Evolutionary conservation across 164 flowering plant species (phyloP).

Genomic region (Magnolia kwangsiensis): DNA sequence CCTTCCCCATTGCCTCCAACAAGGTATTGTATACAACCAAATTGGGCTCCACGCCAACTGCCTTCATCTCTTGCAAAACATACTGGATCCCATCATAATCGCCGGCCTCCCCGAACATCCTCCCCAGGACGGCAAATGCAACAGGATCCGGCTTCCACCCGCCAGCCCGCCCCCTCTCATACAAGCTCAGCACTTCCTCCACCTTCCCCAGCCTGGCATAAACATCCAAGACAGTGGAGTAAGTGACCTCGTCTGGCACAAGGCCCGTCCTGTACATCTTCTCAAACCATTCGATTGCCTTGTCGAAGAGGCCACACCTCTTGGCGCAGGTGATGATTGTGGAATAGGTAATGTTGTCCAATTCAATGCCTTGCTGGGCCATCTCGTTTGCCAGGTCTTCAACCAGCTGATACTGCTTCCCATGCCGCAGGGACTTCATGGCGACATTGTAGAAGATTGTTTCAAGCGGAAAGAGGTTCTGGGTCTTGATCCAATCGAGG

Average conservation of each 20-base stretch:
- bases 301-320: slow-evolving; percentile 57
- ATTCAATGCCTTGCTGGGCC: slow-evolving; percentile 55
- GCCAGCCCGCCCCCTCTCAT: slow-evolving; percentile 79
- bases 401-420: slow-evolving; percentile 63
- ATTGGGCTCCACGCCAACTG: slow-evolving; percentile 71
- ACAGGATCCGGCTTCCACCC: slow-evolving; percentile 87
- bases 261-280: slow-evolving; percentile 84
- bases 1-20: slow-evolving; percentile 87
- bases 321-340: slow-evolving; percentile 95
- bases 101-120: slow-evolving; percentile 90
- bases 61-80: slow-evolving; percentile 80
- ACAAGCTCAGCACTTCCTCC: slow-evolving; percentile 85
- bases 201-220: slow-evolving; percentile 80
- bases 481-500: slow-evolving; percentile 81
- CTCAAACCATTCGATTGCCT: slow-evolving; percentile 94
- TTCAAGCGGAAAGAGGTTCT: slow-evolving; percentile 69
- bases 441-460: slow-evolving; percentile 84
- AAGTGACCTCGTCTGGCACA: slow-evolving; percentile 97
- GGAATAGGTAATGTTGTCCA: slow-evolving; percentile 89
- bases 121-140: slow-evolving; percentile 70
- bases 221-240: slow-evolving; percentile 83
- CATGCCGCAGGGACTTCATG: slow-evolving; percentile 86
- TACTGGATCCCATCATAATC: slow-evolving; percentile 82
- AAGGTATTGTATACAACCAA: slow-evolving; percentile 81
- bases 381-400: slow-evolving; percentile 81